These are phyloP conservation scores for Fusarium begoniae DNA, from an alignment of 2,329 filamentous ascomycete species.

Conservation along the genomic window DNA sequence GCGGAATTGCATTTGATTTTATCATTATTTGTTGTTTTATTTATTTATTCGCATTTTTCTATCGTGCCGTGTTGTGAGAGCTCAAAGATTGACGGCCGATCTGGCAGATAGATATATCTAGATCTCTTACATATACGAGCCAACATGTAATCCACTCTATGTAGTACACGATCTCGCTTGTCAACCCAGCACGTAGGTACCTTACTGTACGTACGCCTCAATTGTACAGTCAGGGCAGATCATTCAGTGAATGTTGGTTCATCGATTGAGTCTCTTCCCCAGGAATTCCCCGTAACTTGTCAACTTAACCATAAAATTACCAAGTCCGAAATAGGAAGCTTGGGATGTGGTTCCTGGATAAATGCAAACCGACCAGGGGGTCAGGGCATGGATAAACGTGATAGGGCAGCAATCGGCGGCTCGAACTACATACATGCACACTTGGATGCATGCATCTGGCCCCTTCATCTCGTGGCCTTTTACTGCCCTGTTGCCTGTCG, in stretches of 20 bases:
- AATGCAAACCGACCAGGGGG: constrained; percentile 28
- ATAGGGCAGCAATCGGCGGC: constrained; percentile 19
- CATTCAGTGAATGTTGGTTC: constrained; percentile 16
- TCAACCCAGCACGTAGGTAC: constrained; percentile 8
- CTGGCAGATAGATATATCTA: constrained; percentile 6
- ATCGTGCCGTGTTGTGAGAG: not conserved
- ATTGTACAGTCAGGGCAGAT: constrained; percentile 23
- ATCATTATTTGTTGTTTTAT: not conserved
- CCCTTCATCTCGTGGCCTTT: constrained; percentile 23
- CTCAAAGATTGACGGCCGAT: not conserved
- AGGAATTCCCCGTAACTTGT: constrained; percentile 2
- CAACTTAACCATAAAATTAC: constrained; percentile 29
- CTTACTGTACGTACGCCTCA: constrained; percentile 10
- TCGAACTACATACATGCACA: constrained; percentile 10
- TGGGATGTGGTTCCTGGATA: constrained; percentile 34
- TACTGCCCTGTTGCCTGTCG: constrained; percentile 1
- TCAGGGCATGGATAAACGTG: constrained; percentile 1
- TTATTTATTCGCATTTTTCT: not conserved
- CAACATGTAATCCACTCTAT: not conserved
- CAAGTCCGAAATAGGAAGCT: constrained; percentile 29
- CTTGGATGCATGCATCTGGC: not conserved
- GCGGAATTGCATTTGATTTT: not conserved
- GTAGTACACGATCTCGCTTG: constrained; percentile 17
- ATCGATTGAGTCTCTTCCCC: constrained; percentile 1
- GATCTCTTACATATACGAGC: constrained; percentile 19